phyloP scores from a whole-genome alignment of 176 grass and related monocot species.

The Triticum aestivum region IWGSC_CS_RefSeq_v2.1 NC_057797.1:95475674-95476173 shows the following conservation, averaged over 20 bases:
- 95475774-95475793: background rate
- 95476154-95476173: slow-evolving; percentile 83
- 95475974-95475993: background rate
- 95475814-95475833: slow-evolving; percentile 27
- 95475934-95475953: slow-evolving; percentile 99
- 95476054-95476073: slow-evolving; percentile 98
- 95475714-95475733: slow-evolving; percentile 30
- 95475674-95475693: slow-evolving; percentile 78
- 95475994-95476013: slow-evolving; percentile 12
- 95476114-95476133: slow-evolving; percentile 58
- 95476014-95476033: slow-evolving; percentile 8
- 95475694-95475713: slow-evolving; percentile 77
- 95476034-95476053: slow-evolving; percentile 62
- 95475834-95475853: slow-evolving; percentile 68
- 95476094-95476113: slow-evolving; percentile 67
- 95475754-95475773: background rate
- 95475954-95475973: background rate
- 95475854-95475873: slow-evolving; percentile 94
- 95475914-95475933: slow-evolving; percentile 93
- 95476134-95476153: slow-evolving; percentile 93
- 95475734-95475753: slow-evolving; percentile 41
- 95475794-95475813: slow-evolving; percentile 16
- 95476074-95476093: slow-evolving; percentile 80
- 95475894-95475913: slow-evolving; percentile 62
- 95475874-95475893: slow-evolving; percentile 60